Evolutionary conservation across 805 yeast genomes (phyloP).

Genomic region (Starmerella davenportii): DNA sequence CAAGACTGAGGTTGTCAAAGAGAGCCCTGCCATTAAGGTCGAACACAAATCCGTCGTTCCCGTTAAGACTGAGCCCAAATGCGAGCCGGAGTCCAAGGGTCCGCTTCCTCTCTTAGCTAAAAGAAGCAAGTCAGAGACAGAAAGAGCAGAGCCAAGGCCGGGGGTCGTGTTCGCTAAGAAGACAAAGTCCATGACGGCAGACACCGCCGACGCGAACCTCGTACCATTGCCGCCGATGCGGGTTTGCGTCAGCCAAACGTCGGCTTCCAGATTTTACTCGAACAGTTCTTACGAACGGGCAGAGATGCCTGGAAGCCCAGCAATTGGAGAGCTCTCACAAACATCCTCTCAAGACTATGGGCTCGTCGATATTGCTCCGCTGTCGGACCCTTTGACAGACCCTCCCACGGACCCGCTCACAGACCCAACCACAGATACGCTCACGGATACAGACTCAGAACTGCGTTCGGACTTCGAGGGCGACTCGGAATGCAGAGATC

Average conservation of each 20-base stretch:
- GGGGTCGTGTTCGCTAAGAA: not conserved
- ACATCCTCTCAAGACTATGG: not conserved
- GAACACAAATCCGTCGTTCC: not conserved
- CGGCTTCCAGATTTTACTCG: no score
- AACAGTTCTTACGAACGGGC: no score
- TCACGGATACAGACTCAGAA: not conserved
- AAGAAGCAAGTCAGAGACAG: not conserved
- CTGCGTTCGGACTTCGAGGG: not conserved
- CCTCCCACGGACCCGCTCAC: not conserved
- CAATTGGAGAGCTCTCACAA: no score
- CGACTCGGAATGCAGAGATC: not conserved
- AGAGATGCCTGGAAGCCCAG: not conserved
- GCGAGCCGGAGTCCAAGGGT: not conserved
- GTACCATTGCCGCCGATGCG: not conserved
- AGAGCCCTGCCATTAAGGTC: not conserved
- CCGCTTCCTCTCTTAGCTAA: not conserved
- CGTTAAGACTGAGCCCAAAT: not conserved
- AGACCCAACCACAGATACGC: not conserved
- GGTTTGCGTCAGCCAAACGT: not conserved
- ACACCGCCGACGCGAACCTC: not conserved
- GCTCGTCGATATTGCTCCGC: not conserved
- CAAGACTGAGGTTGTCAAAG: not conserved
- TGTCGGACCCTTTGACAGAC: not conserved
- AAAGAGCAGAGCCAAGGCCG: not conserved
- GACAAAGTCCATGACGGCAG: not conserved